phyloP scores from a whole-genome alignment of 352 stramenopile genomes.

The Phytophthora cryptogea region DNA sequence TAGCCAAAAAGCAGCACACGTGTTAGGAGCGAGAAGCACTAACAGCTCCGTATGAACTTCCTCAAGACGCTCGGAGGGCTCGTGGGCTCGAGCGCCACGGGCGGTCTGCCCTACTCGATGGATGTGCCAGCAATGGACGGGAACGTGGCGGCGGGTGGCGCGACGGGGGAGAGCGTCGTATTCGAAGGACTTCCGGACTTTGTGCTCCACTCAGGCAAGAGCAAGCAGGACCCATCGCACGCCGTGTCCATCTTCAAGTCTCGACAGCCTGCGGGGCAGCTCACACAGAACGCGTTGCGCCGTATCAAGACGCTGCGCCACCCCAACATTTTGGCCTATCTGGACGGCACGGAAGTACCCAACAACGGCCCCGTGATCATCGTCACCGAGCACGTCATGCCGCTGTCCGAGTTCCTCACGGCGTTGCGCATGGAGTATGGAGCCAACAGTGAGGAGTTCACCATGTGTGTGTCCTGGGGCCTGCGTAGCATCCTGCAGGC shows the following conservation, averaged over 20 bases:
- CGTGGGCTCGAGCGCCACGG: slow-evolving; percentile 68
- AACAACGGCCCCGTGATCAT: slow-evolving; percentile 91
- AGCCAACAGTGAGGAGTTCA: slow-evolving; percentile 64
- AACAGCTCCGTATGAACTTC: slow-evolving; percentile 72
- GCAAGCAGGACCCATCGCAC: slow-evolving; percentile 77
- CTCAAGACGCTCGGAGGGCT: slow-evolving; percentile 85
- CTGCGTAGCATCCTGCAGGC: slow-evolving; percentile 92
- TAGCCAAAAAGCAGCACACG: slow-evolving; percentile 5
- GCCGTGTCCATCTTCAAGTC: slow-evolving; percentile 94
- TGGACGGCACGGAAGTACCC: slow-evolving; percentile 78
- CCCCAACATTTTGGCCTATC: slow-evolving; percentile 92
- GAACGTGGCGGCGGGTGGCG: slow-evolving; percentile 48
- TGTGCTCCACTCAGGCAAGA: slow-evolving; percentile 84
- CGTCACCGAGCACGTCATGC: slow-evolving; percentile 93
- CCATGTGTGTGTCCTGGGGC: slow-evolving; percentile 92
- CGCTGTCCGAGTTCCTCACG: slow-evolving; percentile 90
- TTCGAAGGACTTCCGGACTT: slow-evolving; percentile 79
- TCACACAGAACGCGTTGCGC: slow-evolving; percentile 91
- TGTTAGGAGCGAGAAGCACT: background rate
- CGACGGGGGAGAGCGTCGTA: slow-evolving; percentile 43
- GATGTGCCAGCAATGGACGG: slow-evolving; percentile 40
- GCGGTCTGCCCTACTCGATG: slow-evolving; percentile 75
- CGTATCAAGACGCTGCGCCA: slow-evolving; percentile 94
- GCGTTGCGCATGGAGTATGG: slow-evolving; percentile 67
- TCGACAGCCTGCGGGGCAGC: slow-evolving; percentile 68